These are phyloP conservation scores for Trametes versicolor DNA, from an alignment of 1,284 basidiomycete genomes.

Conservation along the genomic window DNA sequence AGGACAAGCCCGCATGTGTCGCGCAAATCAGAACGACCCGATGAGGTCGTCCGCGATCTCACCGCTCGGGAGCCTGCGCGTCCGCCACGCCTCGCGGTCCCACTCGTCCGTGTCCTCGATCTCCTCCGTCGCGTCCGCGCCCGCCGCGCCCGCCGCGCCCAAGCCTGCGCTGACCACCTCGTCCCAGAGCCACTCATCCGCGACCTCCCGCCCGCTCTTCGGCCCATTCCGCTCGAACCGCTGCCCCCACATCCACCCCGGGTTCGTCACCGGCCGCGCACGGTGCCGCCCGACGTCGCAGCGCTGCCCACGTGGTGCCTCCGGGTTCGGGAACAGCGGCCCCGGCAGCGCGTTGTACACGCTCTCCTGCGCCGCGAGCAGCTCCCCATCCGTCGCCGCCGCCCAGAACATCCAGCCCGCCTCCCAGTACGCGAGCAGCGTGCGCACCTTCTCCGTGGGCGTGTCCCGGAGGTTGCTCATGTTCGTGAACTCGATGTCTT, in stretches of 20 bases:
- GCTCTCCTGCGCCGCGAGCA: not conserved
- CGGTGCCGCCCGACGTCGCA: not conserved
- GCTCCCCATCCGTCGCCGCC: not conserved
- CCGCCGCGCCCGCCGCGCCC: no score
- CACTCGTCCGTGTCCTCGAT: not conserved
- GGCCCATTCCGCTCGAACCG: not conserved
- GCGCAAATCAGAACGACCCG: no score
- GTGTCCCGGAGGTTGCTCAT: not conserved
- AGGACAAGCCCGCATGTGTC: no score
- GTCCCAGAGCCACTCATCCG: not conserved
- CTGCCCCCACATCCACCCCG: not conserved
- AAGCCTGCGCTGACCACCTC: no score
- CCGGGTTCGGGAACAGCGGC: not conserved
- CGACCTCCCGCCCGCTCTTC: not conserved
- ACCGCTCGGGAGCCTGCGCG: constrained; percentile 1
- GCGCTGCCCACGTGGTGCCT: not conserved
- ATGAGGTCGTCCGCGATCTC: constrained; percentile 1
- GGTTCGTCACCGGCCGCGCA: not conserved
- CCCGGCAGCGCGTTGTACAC: not conserved
- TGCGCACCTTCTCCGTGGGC: not conserved
- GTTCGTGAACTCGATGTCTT: not conserved
- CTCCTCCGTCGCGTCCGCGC: not conserved
- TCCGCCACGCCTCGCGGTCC: constrained; percentile 1
- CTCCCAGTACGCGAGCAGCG: not conserved
- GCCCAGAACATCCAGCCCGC: not conserved